Conservation (phyloP, 257 asterid genomes). For the Lavandula angustifolia region DNA sequence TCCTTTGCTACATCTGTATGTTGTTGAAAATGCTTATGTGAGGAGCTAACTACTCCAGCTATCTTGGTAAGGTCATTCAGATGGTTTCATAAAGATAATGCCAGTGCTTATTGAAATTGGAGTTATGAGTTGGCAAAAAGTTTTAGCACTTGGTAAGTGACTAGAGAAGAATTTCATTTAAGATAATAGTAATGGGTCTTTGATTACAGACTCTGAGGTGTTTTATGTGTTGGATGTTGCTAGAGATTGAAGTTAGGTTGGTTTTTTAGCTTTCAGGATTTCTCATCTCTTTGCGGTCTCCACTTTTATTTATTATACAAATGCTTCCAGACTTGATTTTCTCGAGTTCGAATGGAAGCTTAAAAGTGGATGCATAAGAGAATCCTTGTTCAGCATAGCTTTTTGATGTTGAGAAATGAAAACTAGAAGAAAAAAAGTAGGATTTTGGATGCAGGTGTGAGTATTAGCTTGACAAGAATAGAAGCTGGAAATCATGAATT, state of each 20-base stretch:
- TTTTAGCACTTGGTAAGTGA: neutral
- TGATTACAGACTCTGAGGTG: no score
- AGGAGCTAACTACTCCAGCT: neutral
- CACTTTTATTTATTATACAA: no score
- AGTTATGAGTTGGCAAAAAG: constrained; percentile 4
- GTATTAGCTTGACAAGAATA: constrained; percentile 4
- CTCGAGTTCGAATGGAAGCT: neutral
- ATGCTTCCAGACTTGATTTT: constrained; percentile 8
- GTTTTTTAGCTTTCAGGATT: no score
- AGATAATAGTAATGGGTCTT: constrained; percentile 19
- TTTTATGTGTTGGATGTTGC: no score
- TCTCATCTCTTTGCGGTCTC: no score
- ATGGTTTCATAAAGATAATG: neutral
- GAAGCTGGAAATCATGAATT: neutral
- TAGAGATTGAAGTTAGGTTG: no score
- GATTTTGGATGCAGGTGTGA: neutral
- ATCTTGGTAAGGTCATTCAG: neutral
- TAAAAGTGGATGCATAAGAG: neutral
- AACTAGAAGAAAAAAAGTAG: neutral
- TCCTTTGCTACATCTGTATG: constrained; percentile 8
- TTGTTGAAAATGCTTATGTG: neutral
- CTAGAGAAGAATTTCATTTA: neutral
- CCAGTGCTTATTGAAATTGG: constrained; percentile 4
- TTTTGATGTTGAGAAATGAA: neutral
- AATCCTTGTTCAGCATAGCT: constrained; percentile 12